Percentiles rank a stretch among this genome's conserved stretches.
Conservation (phyloP, 352 stramenopile genomes). For the Phytopythium sindhum region DNA sequence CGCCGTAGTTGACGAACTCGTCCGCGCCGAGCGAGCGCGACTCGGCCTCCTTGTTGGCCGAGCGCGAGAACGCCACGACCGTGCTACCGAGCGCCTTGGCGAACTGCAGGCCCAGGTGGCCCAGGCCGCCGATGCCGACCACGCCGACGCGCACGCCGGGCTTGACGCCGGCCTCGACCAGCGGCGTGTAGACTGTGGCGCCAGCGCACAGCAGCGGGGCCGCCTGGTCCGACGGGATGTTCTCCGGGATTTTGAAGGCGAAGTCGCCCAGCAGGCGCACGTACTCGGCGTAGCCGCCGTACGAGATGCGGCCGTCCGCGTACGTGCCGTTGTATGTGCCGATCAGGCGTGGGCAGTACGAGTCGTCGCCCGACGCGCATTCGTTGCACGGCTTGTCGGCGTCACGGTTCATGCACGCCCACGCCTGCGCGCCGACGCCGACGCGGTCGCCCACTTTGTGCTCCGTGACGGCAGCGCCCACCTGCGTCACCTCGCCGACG, state of each 20-base stretch:
- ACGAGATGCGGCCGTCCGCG: slow-evolving; percentile 28
- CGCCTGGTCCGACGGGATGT: slow-evolving; percentile 32
- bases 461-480: slow-evolving; percentile 34
- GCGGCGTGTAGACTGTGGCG: slow-evolving; percentile 67
- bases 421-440: slow-evolving; percentile 69
- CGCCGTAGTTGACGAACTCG: slow-evolving; percentile 42
- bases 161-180: slow-evolving; percentile 36
- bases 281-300: slow-evolving; percentile 64
- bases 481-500: slow-evolving; percentile 24
- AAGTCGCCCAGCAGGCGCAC: slow-evolving; percentile 60
- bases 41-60: slow-evolving; percentile 44
- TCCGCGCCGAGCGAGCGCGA: slow-evolving; percentile 47
- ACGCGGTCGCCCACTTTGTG: slow-evolving; percentile 67
- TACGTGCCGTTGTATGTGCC: slow-evolving; percentile 50
- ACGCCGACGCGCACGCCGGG: slow-evolving; percentile 42
- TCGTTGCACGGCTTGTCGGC: slow-evolving; percentile 40
- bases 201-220: slow-evolving; percentile 70
- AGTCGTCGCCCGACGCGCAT: slow-evolving; percentile 53
- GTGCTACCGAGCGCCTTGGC: slow-evolving; percentile 45
- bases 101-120: slow-evolving; percentile 77
- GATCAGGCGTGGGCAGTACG: slow-evolving; percentile 49
- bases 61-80: slow-evolving; percentile 53
- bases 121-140: slow-evolving; percentile 67
- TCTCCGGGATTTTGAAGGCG: slow-evolving; percentile 59
- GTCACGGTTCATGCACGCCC: slow-evolving; percentile 55